Base-by-base conservation (phyloP, 768 basidiomycete species). In the Russula sp. region DNA sequence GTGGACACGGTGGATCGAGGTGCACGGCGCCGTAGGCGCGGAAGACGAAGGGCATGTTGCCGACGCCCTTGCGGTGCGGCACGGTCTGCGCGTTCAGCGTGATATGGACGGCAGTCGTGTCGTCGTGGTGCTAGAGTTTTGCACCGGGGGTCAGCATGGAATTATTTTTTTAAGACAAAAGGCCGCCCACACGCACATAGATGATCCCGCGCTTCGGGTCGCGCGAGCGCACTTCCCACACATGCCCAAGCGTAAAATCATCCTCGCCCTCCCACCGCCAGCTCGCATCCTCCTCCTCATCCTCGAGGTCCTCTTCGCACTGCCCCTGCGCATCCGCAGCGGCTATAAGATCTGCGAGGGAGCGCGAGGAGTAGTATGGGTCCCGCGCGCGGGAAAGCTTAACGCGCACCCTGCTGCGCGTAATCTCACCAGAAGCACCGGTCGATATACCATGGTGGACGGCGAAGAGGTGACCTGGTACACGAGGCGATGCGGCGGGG, bases 261-360 rank as follows among this genome's bases (percentile, higher is more conserved):
- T 87, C 85, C 69, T 89, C 88, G 2, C 83, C 80, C 55, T 84
- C 81, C 88, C 87, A 89, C 47, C 76, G 78, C 82, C 86, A 88
- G 9, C 76, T 78, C 35, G 63, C 63, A 6, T 78, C 78, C 0
- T 78, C 75, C n/a, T 60, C 67, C 35, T 64, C 63, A 18, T 59
- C 50, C 55, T 65, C 63, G 7, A 54, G 59, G 22, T 62, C 63
- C 37, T 62, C 54, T 18, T 60, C 61, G 2, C 35, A 58, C 37
- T 65, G 51, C 27, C 61, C 63, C 54, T 53, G 55, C 35, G 60
- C 59, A 32, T 52, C 63, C 31, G 47, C 65, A 49, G 44, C 64
- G 40, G 51, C 50, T 58, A 63, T 45, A n/a, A 68, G 62, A 44
- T 74, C 71, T 2, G 70, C 63, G 56, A 74, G 71, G 45, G 73